Evolutionary conservation across 1,284 basidiomycete species (phyloP).

Genomic region (Tilletiopsis washingtonensis): DNA sequence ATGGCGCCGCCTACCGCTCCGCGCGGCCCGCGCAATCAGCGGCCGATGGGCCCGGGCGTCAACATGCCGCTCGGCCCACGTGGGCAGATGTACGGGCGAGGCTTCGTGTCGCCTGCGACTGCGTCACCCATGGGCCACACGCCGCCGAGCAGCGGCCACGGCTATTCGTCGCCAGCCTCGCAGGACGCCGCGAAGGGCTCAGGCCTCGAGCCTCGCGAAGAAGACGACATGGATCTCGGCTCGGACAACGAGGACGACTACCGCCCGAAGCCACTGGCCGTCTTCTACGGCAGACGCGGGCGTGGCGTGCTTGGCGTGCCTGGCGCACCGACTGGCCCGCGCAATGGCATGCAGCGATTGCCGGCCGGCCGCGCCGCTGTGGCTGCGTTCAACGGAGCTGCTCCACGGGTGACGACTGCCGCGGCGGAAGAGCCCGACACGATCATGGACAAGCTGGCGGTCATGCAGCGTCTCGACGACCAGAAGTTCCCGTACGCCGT

Average conservation of each 20-base stretch:
- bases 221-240: constrained; percentile 3
- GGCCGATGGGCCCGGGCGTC: too few species aligned
- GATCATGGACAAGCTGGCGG: constrained; percentile 13
- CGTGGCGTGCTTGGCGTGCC: too few species aligned
- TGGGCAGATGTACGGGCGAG: too few species aligned
- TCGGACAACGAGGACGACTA: constrained; percentile 9
- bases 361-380: too few species aligned
- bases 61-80: too few species aligned
- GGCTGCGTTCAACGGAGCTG: background rate
- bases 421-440: background rate
- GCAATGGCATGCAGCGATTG: too few species aligned
- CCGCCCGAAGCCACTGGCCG: too few species aligned
- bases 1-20: background rate
- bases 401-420: background rate
- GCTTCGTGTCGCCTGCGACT: background rate
- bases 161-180: background rate
- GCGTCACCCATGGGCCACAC: background rate
- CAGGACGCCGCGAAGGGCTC: constrained; percentile 4
- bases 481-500: constrained; percentile 29
- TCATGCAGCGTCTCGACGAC: background rate
- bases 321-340: too few species aligned
- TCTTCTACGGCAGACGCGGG: too few species aligned
- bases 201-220: constrained; percentile 2
- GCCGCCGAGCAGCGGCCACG: background rate
- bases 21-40: background rate